Evolutionary conservation across 306 rosid genomes (phyloP).

Genomic region (Acacia confusa): DNA sequence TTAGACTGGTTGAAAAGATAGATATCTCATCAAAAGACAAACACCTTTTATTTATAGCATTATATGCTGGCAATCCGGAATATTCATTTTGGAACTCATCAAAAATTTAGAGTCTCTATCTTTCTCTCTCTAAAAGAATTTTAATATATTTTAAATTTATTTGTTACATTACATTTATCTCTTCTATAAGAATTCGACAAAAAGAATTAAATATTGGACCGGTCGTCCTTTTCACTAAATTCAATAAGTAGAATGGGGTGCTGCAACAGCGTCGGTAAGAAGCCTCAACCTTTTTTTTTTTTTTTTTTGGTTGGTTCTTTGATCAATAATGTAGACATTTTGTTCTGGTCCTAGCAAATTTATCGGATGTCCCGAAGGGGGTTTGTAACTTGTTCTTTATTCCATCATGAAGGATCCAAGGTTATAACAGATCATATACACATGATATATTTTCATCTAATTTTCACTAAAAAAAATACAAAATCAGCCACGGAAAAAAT

Average conservation of each 20-base stretch:
- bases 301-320: too few species aligned
- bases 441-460: too few species aligned
- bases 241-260: not conserved
- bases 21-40: not conserved
- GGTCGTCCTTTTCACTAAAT: not conserved
- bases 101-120: not conserved
- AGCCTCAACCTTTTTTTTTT: not conserved
- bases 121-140: too few species aligned
- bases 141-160: too few species aligned
- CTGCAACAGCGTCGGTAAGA: not conserved
- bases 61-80: too few species aligned
- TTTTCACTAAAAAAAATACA: too few species aligned
- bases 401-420: not conserved
- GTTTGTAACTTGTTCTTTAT: too few species aligned
- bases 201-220: too few species aligned
- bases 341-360: not conserved
- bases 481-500: too few species aligned
- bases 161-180: not conserved
- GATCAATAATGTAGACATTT: not conserved
- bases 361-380: not conserved
- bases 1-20: not conserved
- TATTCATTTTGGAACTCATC: not conserved
- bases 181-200: not conserved
- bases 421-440: not conserved
- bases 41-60: not conserved